These are phyloP conservation scores for Filosporella fistucella DNA, from an alignment of 495 filamentous ascomycete genomes.

Conservation along the genomic window DNA sequence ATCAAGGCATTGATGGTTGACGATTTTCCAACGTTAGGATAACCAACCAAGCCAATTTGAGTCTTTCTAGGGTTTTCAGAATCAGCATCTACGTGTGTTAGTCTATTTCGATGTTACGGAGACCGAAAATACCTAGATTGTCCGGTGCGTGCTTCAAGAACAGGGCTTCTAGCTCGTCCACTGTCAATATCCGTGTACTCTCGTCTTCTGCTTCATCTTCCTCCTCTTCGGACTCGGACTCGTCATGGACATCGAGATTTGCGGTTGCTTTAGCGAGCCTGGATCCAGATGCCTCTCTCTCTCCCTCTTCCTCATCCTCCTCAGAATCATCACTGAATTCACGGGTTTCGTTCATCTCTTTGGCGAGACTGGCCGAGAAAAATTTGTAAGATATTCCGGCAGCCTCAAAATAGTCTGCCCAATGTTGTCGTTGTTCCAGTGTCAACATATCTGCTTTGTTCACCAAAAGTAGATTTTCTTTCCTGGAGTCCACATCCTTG, in stretches of 20 bases:
- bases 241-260: constrained; percentile 22
- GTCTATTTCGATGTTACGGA: neutral
- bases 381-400: constrained; percentile 84
- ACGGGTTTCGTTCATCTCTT: constrained; percentile 73
- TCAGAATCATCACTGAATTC: constrained; percentile 40
- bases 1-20: constrained; percentile 98
- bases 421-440: constrained; percentile 70
- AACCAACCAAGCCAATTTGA: constrained; percentile 91
- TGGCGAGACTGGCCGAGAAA: constrained; percentile 91
- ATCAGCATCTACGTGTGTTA: constrained; percentile 21
- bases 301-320: constrained; percentile 27
- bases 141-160: constrained; percentile 74
- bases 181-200: constrained; percentile 75
- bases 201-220: constrained; percentile 46
- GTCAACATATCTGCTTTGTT: constrained; percentile 99
- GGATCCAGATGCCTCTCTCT: constrained; percentile 27
- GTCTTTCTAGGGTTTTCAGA: constrained; percentile 58
- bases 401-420: constrained; percentile 84
- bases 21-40: constrained; percentile 99
- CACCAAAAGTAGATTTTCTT: constrained; percentile 88
- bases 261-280: constrained; percentile 36
- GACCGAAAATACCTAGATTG: constrained; percentile 36
- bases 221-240: constrained; percentile 19
- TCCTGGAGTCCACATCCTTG: constrained; percentile 81
- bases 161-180: constrained; percentile 86